Percentiles rank a stretch among this genome's conserved stretches.
These are phyloP conservation scores for Penicillium manginii DNA, from an alignment of 495 filamentous ascomycete genomes.

Conservation along the genomic window DNA sequence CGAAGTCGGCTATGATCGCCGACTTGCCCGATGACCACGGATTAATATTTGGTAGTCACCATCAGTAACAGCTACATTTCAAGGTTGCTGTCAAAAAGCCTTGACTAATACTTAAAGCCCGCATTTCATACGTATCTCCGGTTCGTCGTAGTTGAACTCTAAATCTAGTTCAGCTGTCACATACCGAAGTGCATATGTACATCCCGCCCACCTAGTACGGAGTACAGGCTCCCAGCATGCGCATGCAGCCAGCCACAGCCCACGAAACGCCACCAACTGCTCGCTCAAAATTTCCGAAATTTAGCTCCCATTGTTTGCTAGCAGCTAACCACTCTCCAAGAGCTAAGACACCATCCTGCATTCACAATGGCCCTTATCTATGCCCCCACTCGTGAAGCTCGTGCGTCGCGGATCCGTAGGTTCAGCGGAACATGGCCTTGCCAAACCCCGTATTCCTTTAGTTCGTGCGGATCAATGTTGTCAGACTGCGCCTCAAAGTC, in stretches of 20 bases:
- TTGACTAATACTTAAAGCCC: not conserved
- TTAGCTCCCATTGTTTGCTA: not conserved
- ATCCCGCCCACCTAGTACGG: too few species aligned
- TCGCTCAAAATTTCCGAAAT: not conserved
- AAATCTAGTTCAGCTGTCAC: not conserved
- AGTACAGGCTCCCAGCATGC: not conserved
- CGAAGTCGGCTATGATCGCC: too few species aligned
- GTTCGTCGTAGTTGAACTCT: not conserved
- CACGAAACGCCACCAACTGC: not conserved
- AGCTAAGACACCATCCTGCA: not conserved
- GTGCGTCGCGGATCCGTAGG: not conserved
- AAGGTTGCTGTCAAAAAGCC: not conserved
- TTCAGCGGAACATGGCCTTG: conserved; percentile 6
- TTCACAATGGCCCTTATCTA: not conserved
- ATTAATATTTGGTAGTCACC: too few species aligned
- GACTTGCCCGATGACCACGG: too few species aligned
- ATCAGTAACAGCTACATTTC: too few species aligned
- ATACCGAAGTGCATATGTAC: not conserved
- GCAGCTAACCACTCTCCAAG: not conserved
- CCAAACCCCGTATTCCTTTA: conserved; percentile 14
- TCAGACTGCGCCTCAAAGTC: conserved; percentile 15
- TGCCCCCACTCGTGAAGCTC: not conserved
- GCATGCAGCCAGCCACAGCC: not conserved
- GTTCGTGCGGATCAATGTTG: conserved; percentile 10
- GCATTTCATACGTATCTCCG: not conserved